Evolutionary conservation across 495 filamentous ascomycete genomes (phyloP).

Genomic region (Staphylotrichum longicolle): DNA sequence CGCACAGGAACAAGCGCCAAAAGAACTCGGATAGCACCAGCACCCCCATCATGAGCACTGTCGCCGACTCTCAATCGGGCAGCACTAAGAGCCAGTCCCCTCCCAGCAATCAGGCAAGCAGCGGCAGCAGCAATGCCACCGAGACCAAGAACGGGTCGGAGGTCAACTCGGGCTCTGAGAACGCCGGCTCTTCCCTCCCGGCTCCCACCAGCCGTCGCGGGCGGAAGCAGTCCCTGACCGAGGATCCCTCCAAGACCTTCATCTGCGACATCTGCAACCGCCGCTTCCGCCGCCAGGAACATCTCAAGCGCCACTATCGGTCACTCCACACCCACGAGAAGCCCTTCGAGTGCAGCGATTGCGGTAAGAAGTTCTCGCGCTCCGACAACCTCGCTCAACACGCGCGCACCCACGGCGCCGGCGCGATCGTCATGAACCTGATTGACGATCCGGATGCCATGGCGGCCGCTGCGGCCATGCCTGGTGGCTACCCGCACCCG

Average conservation of each 20-base stretch:
- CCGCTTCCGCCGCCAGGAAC: constrained; percentile 97
- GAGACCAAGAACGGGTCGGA: constrained; percentile 29
- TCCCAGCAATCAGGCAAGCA: constrained; percentile 25
- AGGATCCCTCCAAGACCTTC: constrained; percentile 98
- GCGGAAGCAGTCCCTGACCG: constrained; percentile 96
- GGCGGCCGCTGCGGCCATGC: constrained; percentile 26
- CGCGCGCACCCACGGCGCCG: constrained; percentile 86
- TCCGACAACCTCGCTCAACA: constrained; percentile 97
- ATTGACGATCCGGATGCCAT: constrained; percentile 66
- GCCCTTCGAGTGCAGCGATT: constrained; percentile 95
- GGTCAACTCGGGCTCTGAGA: constrained; percentile 29
- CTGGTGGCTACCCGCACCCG: constrained; percentile 20
- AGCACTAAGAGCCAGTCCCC: constrained; percentile 40
- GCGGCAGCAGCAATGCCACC: constrained; percentile 22
- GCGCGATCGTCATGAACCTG: constrained; percentile 85
- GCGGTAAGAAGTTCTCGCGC: constrained; percentile 98
- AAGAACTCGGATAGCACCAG: constrained; percentile 53
- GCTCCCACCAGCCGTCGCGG: constrained; percentile 85
- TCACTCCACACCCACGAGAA: constrained; percentile 98
- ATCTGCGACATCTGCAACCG: constrained; percentile 93
- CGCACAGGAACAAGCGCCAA: constrained; percentile 61
- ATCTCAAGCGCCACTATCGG: constrained; percentile 97
- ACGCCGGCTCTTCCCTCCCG: constrained; percentile 43
- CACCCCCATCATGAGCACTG: constrained; percentile 48
- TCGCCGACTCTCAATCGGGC: constrained; percentile 41